Conservation (phyloP, 169 alveolate species). For the Eimeria falciformis region DNA sequence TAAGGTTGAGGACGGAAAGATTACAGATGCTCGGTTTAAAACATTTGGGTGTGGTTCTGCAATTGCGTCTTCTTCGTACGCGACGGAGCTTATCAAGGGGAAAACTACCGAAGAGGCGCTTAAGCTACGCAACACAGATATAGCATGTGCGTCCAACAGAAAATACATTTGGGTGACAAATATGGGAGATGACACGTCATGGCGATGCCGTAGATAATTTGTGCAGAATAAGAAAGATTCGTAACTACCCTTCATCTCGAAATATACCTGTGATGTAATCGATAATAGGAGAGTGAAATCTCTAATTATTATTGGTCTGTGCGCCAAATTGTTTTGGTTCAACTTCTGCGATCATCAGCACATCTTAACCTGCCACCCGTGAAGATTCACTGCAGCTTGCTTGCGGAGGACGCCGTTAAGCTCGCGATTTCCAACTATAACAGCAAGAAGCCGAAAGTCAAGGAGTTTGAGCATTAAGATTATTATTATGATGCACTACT, state of each 20-base stretch:
- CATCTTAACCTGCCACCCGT: slow-evolving; percentile 98
- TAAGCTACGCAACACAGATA: slow-evolving; percentile 95
- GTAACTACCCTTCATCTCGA: no score
- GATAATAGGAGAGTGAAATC: no score
- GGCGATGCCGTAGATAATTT: no score
- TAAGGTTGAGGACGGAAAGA: slow-evolving; percentile 73
- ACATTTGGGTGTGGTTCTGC: slow-evolving; percentile 99
- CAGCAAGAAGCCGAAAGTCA: slow-evolving; percentile 71
- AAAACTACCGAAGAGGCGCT: slow-evolving; percentile 96
- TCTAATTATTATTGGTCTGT: no score
- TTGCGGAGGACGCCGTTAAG: slow-evolving; percentile 99
- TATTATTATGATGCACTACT: not conserved
- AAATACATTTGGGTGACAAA: no score
- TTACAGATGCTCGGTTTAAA: slow-evolving; percentile 83
- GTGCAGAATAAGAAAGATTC: not conserved
- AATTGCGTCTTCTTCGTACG: slow-evolving; percentile 98
- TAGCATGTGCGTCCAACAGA: slow-evolving; percentile 81
- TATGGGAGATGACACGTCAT: no score
- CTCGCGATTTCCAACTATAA: slow-evolving; percentile 81
- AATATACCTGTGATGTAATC: no score
- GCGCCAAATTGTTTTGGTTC: no score
- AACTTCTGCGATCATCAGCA: slow-evolving; percentile 80
- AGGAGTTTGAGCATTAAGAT: not conserved
- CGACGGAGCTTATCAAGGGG: slow-evolving; percentile 97
- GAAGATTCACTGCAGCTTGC: slow-evolving; percentile 97